phyloP scores from a whole-genome alignment of 2,329 filamentous ascomycete genomes.

The Apiospora koreana region DNA sequence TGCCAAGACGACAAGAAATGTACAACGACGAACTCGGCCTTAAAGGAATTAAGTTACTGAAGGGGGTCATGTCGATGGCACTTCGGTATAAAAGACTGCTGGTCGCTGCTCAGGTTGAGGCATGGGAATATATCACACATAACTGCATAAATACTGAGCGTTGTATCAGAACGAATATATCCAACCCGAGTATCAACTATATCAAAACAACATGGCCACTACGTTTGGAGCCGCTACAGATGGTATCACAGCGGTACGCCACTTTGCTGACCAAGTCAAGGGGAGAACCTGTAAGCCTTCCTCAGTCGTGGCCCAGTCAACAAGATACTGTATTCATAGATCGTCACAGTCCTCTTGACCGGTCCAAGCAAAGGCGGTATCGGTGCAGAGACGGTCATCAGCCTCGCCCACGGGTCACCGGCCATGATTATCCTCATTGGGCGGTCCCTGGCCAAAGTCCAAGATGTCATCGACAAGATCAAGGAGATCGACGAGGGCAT shows the following conservation, averaged over 20 bases:
- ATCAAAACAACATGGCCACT: conserved; percentile 9
- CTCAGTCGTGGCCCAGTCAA: background rate
- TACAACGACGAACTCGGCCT: background rate
- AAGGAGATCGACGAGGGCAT: conserved; percentile 22
- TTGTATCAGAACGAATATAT: background rate
- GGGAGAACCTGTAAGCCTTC: conserved; percentile 26
- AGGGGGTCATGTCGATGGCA: background rate
- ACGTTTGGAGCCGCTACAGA: conserved; percentile 18
- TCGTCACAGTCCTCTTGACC: conserved; percentile 30
- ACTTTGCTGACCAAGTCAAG: conserved; percentile 24
- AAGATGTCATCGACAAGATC: conserved; percentile 31
- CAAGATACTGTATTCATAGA: background rate
- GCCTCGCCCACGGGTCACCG: conserved; percentile 30
- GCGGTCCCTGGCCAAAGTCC: conserved; percentile 26
- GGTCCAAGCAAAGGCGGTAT: conserved; percentile 33
- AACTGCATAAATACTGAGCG: background rate
- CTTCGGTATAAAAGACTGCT: background rate
- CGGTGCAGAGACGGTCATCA: conserved; percentile 32
- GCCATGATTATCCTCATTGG: conserved; percentile 32
- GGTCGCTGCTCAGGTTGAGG: background rate
- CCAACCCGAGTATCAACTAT: background rate
- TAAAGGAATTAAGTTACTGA: background rate
- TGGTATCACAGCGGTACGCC: conserved; percentile 20
- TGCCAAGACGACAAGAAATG: background rate
- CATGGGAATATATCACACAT: background rate